Percentiles rank a stretch among this genome's conserved stretches.
phyloP scores from a whole-genome alignment of 176 grass and related monocot species.

The Poa annua region DNA sequence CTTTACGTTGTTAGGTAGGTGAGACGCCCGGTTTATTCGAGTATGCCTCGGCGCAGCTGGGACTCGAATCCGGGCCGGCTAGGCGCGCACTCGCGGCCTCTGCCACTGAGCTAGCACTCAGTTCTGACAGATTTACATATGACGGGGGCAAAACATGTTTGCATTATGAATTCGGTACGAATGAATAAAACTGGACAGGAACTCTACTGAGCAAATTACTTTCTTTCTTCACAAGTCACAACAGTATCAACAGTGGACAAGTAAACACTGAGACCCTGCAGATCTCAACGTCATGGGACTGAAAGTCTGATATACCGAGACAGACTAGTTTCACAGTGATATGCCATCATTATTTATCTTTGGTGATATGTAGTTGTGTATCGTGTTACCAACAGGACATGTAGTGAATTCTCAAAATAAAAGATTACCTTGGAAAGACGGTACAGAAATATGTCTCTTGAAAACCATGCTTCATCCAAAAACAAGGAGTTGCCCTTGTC shows the following conservation, averaged over 20 bases:
- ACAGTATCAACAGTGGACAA: slow-evolving; percentile 3
- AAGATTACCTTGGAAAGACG: slow-evolving; percentile 87
- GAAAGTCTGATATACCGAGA: neutral
- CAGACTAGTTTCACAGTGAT: neutral
- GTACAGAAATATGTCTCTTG: slow-evolving; percentile 77
- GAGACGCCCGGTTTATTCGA: no score
- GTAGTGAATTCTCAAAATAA: neutral
- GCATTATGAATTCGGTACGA: neutral
- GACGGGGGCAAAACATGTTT: neutral
- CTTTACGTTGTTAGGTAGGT: no score
- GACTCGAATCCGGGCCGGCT: no score
- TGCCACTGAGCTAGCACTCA: no score
- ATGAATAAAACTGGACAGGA: neutral
- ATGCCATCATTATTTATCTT: slow-evolving; percentile 23
- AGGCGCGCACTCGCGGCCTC: no score
- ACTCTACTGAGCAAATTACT: neutral
- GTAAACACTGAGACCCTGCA: neutral
- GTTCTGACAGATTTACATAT: neutral
- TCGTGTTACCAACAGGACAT: neutral
- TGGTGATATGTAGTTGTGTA: neutral
- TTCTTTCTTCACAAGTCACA: neutral
- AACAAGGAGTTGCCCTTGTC: slow-evolving; percentile 56
- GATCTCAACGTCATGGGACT: neutral
- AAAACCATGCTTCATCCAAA: slow-evolving; percentile 90
- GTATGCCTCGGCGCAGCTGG: no score